Evolutionary conservation across 2,329 filamentous ascomycete species (phyloP), one percentile per base, ranked within the genome.

Genomic region (Ceratocystis colombiana): DNA sequence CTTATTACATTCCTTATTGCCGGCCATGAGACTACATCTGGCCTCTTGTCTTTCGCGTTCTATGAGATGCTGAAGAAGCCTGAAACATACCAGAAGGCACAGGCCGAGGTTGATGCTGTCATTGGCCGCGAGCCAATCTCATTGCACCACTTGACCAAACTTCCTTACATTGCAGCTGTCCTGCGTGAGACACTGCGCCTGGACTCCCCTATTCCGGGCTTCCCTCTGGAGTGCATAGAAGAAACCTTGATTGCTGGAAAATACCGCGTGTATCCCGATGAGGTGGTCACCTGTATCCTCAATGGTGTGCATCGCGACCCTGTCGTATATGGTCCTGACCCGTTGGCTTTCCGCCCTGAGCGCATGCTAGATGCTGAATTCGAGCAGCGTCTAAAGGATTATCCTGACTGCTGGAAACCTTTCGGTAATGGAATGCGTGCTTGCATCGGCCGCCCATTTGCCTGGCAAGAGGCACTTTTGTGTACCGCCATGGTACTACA

Each of bases 381-480:
- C 71, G 78, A 84, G 17, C 79, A 78, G 2, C 73, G 85, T 25
- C 81, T 84, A 68, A 82, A 82, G 30, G 78, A 88, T 5, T 86
- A 84, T 37, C 79, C 79, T 15, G 83, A 83, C 65, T 79, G 80
- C 41, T 88, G 84, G 85, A 88, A 88, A 75, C 87, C 88, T 2
- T 92, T 91, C 70, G 89, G 88, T 1, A 88, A 88, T 67, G 88
- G 88, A 1, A 78, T 81, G 69, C 77, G 88, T 64, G 85, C 78
- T 0, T 92, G 88, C 70, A 90, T 91, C 68, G 88, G 88, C 3
- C 78, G 87, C 1, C 79, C 83, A 0, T 91, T 91, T 72, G 87
- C 88, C 0, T 88, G 85, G 85, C 88, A 92, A 72, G 88, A 92
- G 74, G 79, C 82, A 1, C 72, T 87, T 4, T 75, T 89, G 0